Base-by-base conservation (phyloP, 306 rosid genomes). In the Neltuma alba region DNA sequence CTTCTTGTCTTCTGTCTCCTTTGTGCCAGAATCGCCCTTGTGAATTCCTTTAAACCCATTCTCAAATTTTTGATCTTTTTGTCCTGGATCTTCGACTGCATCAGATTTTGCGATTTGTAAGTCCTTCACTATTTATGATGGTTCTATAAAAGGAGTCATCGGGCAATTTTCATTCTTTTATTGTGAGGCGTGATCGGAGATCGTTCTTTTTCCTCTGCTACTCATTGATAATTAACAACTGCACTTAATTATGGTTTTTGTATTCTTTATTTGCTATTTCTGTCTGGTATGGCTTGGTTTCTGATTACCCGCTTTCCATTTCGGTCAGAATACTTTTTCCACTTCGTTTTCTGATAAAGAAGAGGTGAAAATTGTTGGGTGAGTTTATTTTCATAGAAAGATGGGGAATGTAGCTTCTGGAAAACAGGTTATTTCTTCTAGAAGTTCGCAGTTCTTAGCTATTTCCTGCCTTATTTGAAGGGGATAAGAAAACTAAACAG, bases 401-500 rank as follows among this genome's bases (percentile, higher is more conserved):
- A 50, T 50, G 37, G 28, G 21, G 36, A 10, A 50, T 72, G 45
- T 31, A n/a, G 47, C 64, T 48, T 48, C 41, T 72, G 62, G 47
- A 52, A 52, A 54, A n/a, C 8, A 34, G 77, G 16, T 23, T 54
- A n/a, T 54, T 77, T 61, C 9, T 18, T 41, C 15, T 4, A 7
- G 8, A 0, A 58, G 38, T 45, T 47, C 47, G 61, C 3, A 47
- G 58, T 78, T 60, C 40, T 50, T n/a, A 11, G 34, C 54, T 45
- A 65, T 80, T 67, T 13, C 69, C 12, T 77, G 71, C 74, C 18
- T 63, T 81, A 23, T 70, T 72, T 73, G 76, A 58, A 75, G 37
- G 45, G 27, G 6, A 31, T 37, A 66, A 21, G 47, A 57, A 9
- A 38, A 8, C 16, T 23, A 34, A 47, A 28, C 13, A 20, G 25